These are phyloP conservation scores for Boletales sp. DNA, from an alignment of 768 basidiomycete genomes.

Conservation along the genomic window DNA sequence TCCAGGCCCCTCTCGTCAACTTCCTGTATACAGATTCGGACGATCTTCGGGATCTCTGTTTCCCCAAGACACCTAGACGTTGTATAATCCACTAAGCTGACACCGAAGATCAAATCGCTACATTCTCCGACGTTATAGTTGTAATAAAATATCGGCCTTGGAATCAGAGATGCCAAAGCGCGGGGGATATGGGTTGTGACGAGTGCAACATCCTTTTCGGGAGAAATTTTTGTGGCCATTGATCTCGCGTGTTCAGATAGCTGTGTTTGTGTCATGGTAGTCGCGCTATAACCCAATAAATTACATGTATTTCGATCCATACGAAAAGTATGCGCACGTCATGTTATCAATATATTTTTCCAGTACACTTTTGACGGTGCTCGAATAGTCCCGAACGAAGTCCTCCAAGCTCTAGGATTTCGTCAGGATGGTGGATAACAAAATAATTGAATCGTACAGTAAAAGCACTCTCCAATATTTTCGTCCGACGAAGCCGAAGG, in stretches of 20 bases:
- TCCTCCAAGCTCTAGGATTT: constrained; percentile 66
- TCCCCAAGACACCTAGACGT: constrained; percentile 72
- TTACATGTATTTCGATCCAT: neutral
- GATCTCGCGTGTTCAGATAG: constrained; percentile 62
- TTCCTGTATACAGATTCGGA: constrained; percentile 77
- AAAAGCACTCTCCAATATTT: constrained; percentile 79
- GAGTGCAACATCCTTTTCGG: constrained; percentile 64
- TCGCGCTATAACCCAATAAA: constrained; percentile 53
- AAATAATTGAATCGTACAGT: constrained; percentile 43
- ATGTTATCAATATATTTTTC: constrained; percentile 78
- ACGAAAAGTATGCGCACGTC: constrained; percentile 35
- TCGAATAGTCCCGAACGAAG: constrained; percentile 72
- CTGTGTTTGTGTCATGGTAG: constrained; percentile 70
- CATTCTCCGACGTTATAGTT: constrained; percentile 82
- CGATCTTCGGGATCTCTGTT: constrained; percentile 73
- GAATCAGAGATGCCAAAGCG: constrained; percentile 60
- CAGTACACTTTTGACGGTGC: constrained; percentile 58
- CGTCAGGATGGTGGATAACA: constrained; percentile 10
- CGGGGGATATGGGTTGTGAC: constrained; percentile 56
- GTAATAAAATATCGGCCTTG: constrained; percentile 71
- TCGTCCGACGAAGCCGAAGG: constrained; percentile 73
- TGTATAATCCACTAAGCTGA: constrained; percentile 85
- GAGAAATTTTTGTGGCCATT: constrained; percentile 62
- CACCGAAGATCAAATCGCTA: constrained; percentile 85
- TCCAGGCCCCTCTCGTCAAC: constrained; percentile 78